Percentiles rank a stretch among this genome's conserved stretches.
These are phyloP conservation scores for Zalaria obscura DNA, from an alignment of 2,329 filamentous ascomycete genomes.

Conservation along the genomic window DNA sequence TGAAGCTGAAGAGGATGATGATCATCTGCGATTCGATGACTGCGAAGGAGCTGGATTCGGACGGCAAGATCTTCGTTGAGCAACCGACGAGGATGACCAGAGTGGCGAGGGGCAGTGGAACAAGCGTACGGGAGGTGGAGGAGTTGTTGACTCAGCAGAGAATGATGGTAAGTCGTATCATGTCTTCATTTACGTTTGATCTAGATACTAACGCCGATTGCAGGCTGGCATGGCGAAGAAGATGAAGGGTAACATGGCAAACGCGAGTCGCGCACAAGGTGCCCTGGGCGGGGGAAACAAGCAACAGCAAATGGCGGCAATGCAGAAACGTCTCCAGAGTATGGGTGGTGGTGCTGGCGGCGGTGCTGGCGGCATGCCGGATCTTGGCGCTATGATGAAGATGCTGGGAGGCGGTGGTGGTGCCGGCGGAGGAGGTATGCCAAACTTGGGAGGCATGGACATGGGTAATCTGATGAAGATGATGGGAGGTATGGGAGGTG, in stretches of 20 bases:
- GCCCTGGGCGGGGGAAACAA: constrained; percentile 88
- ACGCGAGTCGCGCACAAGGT: constrained; percentile 86
- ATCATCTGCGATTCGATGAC: constrained; percentile 99
- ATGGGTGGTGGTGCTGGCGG: constrained; percentile 61
- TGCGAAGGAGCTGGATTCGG: constrained; percentile 82
- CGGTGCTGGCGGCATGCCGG: constrained; percentile 51
- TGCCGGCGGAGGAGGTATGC: constrained; percentile 44
- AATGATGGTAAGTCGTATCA: constrained; percentile 54
- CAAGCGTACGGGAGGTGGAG: constrained; percentile 83
- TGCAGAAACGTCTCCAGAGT: constrained; percentile 88
- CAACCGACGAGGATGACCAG: constrained; percentile 88
- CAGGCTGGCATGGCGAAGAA: constrained; percentile 96
- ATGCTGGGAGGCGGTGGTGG: constrained; percentile 49
- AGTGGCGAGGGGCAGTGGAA: constrained; percentile 79
- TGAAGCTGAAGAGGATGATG: constrained; percentile 94
- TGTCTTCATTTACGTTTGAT: neutral
- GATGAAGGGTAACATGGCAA: constrained; percentile 95
- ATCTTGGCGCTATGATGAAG: constrained; percentile 80
- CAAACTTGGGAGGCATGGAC: constrained; percentile 40
- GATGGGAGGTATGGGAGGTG: constrained; percentile 48
- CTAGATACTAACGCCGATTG: neutral
- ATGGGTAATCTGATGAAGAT: constrained; percentile 64
- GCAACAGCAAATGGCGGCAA: constrained; percentile 83
- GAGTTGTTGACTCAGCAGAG: constrained; percentile 94
- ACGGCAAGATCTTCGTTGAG: constrained; percentile 87